phyloP scores from a whole-genome alignment of 306 rosid genomes.

The Rubus idaeus region DNA sequence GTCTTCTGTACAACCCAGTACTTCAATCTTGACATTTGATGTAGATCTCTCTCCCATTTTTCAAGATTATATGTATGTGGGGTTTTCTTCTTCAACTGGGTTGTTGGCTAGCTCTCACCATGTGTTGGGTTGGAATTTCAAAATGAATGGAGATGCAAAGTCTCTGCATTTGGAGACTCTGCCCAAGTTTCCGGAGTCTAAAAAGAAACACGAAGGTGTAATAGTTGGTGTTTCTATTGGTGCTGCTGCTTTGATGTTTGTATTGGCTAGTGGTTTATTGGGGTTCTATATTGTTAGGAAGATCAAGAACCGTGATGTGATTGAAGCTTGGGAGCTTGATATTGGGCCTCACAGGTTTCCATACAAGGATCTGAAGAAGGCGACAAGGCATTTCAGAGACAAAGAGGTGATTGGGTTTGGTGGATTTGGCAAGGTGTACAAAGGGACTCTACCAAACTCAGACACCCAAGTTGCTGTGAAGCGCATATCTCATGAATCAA shows the following conservation, averaged over 20 bases:
- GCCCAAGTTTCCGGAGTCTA: conserved; percentile 35
- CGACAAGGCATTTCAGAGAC: conserved; percentile 52
- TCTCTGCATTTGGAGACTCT: conserved; percentile 37
- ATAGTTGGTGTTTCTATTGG: conserved; percentile 35
- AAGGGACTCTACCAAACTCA: conserved; percentile 42
- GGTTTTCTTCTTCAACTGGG: conserved; percentile 61
- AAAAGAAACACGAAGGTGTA: conserved; percentile 10
- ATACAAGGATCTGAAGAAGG: conserved; percentile 50
- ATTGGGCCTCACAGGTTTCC: conserved; percentile 65
- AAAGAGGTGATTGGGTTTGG: conserved; percentile 55
- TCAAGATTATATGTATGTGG: conserved; percentile 50
- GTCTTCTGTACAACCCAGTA: conserved; percentile 43
- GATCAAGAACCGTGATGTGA: conserved; percentile 37
- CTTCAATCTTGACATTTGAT: conserved; percentile 38
- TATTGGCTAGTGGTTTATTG: conserved; percentile 11
- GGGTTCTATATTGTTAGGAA: conserved; percentile 31
- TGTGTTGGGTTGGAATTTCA: conserved; percentile 62
- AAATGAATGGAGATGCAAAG: conserved; percentile 45
- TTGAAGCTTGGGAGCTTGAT: conserved; percentile 61
- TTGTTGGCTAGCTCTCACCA: conserved; percentile 46
- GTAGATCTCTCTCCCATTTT: conserved; percentile 52
- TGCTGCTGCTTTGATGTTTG: conserved; percentile 10
- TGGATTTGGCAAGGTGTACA: conserved; percentile 61
- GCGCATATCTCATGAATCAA: conserved; percentile 54
- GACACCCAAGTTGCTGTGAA: conserved; percentile 50